Evolutionary conservation across 108 stramenopile genomes (phyloP), one percentile per base, ranked within the genome.

Genomic region (Cyclostephanos tholiformis): DNA sequence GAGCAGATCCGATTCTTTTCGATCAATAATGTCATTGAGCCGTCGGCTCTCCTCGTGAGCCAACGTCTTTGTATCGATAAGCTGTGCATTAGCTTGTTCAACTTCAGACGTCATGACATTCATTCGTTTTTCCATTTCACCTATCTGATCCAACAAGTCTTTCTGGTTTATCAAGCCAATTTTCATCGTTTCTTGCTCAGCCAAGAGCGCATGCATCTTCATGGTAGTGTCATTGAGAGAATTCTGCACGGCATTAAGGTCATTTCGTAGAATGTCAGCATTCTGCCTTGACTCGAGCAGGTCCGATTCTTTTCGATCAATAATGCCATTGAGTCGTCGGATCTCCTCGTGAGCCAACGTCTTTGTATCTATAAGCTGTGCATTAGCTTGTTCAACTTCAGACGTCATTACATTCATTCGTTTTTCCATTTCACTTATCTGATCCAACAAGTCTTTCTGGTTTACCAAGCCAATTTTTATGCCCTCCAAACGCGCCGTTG

Each of bases 401-500:
- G 53, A 26, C 12, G 14, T 12, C 23, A 55, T 25, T 23, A 25
- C 26, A 9, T 55, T 11, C 23, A 55, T 26, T 55, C 53, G 53
- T 1, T 55, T 6, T 0, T 25, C 26, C 53, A 55, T 55, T 27
- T 55, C 53, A 46, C 16, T 46, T 46, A 14, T 46, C 44, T 46
- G 44, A 46, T 46, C 16, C 44, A 46, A 14, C 44, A 46, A 46
- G 9, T 55, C 20, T 55, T 55, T 55, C 53, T 55, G 53, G 13
- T 55, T 55, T 26, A 55, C 26, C 23, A 55, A 26, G 53, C 26
- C 53, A 55, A 0, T 25, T 55, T 55, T 55, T 11, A 26, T 27
- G 26, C 12, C 53, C 53, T 55, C 53, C 53, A 55, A 55, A 26
- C 53, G 53, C 10, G 53, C 9, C 53, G 26, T 2, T 55, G 53